Evolutionary conservation across 257 asterid genomes (phyloP).

Genomic region (Solanum appendiculatum): DNA sequence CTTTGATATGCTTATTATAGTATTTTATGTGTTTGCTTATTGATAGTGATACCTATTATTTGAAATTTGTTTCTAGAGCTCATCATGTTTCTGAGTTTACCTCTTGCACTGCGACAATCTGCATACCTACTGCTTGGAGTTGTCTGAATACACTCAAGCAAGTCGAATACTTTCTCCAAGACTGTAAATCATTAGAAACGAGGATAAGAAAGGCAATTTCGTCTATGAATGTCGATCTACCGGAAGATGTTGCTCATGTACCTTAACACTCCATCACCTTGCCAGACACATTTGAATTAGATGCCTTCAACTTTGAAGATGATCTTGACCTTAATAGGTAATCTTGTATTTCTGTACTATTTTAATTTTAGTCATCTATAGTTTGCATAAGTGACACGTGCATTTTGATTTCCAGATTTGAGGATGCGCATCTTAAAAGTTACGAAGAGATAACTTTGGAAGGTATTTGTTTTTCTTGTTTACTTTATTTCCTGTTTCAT

Average conservation of each 20-base stretch:
- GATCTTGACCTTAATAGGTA: constrained; percentile 27
- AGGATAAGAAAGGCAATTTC: constrained; percentile 34
- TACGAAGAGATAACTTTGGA: constrained; percentile 45
- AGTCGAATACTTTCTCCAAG: constrained; percentile 64
- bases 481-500: neutral
- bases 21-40: no score
- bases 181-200: constrained; percentile 30
- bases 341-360: neutral
- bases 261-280: constrained; percentile 44
- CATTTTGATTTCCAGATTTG: constrained; percentile 26
- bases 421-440: constrained; percentile 46
- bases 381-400: neutral
- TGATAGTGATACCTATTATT: no score
- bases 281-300: constrained; percentile 54
- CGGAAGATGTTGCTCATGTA: constrained; percentile 52
- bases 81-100: constrained; percentile 54
- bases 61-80: constrained; percentile 30
- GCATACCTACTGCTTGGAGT: constrained; percentile 80
- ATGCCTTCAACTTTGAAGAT: constrained; percentile 40
- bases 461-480: constrained; percentile 23
- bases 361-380: neutral
- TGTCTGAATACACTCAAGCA: constrained; percentile 71
- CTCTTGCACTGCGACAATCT: constrained; percentile 53
- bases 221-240: constrained; percentile 31
- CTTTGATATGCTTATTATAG: no score